Conservation (phyloP, 2,329 filamentous ascomycete species). For the Endocalyx cinctus region DNA sequence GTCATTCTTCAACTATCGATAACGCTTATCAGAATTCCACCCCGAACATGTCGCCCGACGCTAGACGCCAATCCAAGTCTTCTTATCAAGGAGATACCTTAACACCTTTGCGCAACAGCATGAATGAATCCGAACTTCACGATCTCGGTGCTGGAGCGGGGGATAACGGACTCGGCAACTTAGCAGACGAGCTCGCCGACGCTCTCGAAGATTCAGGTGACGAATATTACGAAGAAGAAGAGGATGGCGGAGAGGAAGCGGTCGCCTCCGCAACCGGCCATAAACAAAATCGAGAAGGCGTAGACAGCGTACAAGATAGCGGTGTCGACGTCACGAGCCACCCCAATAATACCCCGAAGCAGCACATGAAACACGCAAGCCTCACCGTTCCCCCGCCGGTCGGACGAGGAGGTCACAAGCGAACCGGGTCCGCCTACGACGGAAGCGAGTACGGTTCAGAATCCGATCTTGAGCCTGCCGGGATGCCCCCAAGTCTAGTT, state of each 20-base stretch:
- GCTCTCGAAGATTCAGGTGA: conserved; percentile 64
- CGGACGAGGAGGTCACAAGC: conserved; percentile 44
- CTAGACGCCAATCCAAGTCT: conserved; percentile 46
- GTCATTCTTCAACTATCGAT: conserved; percentile 52
- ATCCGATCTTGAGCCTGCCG: conserved; percentile 64
- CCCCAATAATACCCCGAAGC: too few relatives aligned
- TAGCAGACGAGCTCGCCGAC: conserved; percentile 77
- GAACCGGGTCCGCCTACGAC: conserved; percentile 58
- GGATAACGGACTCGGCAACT: conserved; percentile 63
- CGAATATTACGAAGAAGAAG: conserved; percentile 47
- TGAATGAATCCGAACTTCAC: conserved; percentile 44
- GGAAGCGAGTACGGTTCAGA: conserved; percentile 72
- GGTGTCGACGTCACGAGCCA: conserved; percentile 38
- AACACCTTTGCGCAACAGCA: conserved; percentile 43
- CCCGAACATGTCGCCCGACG: conserved; percentile 39
- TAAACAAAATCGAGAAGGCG: conserved; percentile 16
- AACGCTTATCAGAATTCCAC: conserved; percentile 29
- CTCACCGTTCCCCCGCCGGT: conserved; percentile 40
- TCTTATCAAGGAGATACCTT: conserved; percentile 46
- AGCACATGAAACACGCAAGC: conserved; percentile 27
- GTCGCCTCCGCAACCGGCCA: conserved; percentile 25
- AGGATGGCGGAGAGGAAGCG: conserved; percentile 23
- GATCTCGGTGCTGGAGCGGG: conserved; percentile 39
- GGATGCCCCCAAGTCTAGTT: conserved; percentile 62
- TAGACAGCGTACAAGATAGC: conserved; percentile 34